Evolutionary conservation across 2,329 filamentous ascomycete species (phyloP).

Genomic region (Aspergillus texensis): DNA sequence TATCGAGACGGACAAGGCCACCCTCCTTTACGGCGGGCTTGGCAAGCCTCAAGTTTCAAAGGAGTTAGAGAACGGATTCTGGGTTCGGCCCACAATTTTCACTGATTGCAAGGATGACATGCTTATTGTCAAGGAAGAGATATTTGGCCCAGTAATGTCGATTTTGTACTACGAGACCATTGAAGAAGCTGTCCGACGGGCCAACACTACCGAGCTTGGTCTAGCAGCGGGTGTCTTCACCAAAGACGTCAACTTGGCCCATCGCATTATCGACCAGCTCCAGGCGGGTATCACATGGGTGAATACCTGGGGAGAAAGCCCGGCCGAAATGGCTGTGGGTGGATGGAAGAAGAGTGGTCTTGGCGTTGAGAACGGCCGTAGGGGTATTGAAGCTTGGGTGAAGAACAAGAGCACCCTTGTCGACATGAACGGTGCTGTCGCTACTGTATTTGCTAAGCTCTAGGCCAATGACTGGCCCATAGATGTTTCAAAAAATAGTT

Average conservation of each 20-base stretch:
- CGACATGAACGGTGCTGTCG: conserved; percentile 72
- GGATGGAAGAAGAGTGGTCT: conserved; percentile 91
- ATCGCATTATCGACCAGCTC: conserved; percentile 69
- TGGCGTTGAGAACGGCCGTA: conserved; percentile 81
- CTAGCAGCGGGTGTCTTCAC: conserved; percentile 85
- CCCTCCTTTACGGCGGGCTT: conserved; percentile 70
- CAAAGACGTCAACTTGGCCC: conserved; percentile 71
- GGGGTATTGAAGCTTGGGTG: conserved; percentile 79
- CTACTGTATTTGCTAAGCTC: conserved; percentile 73
- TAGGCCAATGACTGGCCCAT: conserved; percentile 36
- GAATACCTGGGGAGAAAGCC: conserved; percentile 91
- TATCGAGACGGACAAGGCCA: conserved; percentile 71
- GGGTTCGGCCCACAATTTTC: conserved; percentile 83
- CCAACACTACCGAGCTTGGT: conserved; percentile 76
- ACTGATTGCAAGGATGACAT: conserved; percentile 82
- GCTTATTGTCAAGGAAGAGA: conserved; percentile 79
- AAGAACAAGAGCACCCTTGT: conserved; percentile 86
- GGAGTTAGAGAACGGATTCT: conserved; percentile 68
- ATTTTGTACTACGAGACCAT: conserved; percentile 73
- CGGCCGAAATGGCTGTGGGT: conserved; percentile 88
- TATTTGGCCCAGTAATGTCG: conserved; percentile 85
- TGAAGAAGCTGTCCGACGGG: conserved; percentile 70
- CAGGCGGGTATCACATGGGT: conserved; percentile 90
- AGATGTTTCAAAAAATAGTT: neutral
- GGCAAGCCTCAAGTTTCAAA: conserved; percentile 59